Base-by-base conservation (phyloP, 177 flowering plant genomes). In the Vitis hybrid region DNA sequence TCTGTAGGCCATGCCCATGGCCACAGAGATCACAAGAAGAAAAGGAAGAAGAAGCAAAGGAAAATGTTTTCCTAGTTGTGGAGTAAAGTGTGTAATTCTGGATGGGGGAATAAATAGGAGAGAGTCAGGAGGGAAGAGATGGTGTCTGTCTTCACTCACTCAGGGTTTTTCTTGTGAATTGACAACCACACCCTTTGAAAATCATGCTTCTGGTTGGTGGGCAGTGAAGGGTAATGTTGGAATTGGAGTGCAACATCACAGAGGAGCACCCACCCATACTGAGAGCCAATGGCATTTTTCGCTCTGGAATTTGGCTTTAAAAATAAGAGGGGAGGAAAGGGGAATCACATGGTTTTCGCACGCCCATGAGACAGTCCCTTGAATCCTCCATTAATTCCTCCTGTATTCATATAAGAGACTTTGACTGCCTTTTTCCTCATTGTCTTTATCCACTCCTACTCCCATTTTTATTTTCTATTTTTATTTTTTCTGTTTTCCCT, bases 311-410 rank as follows among this genome's bases (percentile, higher is more conserved):
- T 22, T 66, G 29, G 67, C n/a, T 5, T 56, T 59, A 68, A 50
- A 50, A 22, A 59, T 31, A 68, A 34, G 22, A 53, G 67, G 12
- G 45, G 8, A 57, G 60, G 26, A 7, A 18, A 57, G 50, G 26
- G 60, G 56, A 45, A 52, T 80, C 83, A 80, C 81, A 71, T 77
- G 83, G 69, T 68, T 63, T 69, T 18, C 29, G 26, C 80, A 67
- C 53, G 78, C 72, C 74, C 74, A 26, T 18, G 69, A 72, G 69
- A 70, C 77, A 72, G 75, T 72, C 78, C 79, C 84, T 79, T 74
- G 61, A 74, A 79, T 76, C 84, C 78, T 81, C 82, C 80, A 79
- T 77, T 75, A 82, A 79, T 77, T 75, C 77, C 77, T 81, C 82
- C 71, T 76, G 78, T 69, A 71, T 60, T 71, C 73, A 76, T 66